Evolutionary conservation across 163 green algal genomes (phyloP), one percentile per base, ranked within the genome.

Genomic region (Chloromonas sp.): DNA sequence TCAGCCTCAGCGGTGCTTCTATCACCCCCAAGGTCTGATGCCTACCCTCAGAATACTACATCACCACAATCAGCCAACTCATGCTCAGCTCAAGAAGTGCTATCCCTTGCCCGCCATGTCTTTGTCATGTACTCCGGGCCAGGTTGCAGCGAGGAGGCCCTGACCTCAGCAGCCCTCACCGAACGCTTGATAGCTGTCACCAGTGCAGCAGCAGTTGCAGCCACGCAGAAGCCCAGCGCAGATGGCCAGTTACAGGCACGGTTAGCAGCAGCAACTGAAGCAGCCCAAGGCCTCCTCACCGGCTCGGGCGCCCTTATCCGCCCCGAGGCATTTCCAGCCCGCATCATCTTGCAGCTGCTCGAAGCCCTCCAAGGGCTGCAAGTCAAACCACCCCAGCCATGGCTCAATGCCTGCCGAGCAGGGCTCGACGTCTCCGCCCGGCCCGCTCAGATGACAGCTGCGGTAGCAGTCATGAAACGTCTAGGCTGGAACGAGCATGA

Each of bases 341-440:
- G 71, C 71, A 2, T 79, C 71, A 79, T 79, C 13, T 14, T 79
- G 71, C 71, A 79, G 71, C 13, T 79, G 71, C 58, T 79, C 13
- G 71, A 79, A 2, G 71, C 71, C 13, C 5, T 79, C 13, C 71
- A 59, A 5, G 11, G 71, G 13, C 5, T 79, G 71, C 13, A 14
- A 2, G 71, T 36, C 2, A 3, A 3, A 2, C 71, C 71, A 11
- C 58, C 71, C 71, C 14, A 11, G 2, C 71, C 5, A 14, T 79
- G 71, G 71, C 71, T 79, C 13, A 14, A 11, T 36, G 71, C 71
- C 71, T 79, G 71, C 71, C 58, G 58, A 11, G 5, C 11, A 58
- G 71, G 71, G 2, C 71, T 79, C 13, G 5, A 79, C 13, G 71
- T 79, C 5, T 59, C 71, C 5, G 71, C 71, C 71, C 5, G 58